Evolutionary conservation across 2,329 filamentous ascomycete genomes (phyloP).

Genomic region (Xylaria sp.): DNA sequence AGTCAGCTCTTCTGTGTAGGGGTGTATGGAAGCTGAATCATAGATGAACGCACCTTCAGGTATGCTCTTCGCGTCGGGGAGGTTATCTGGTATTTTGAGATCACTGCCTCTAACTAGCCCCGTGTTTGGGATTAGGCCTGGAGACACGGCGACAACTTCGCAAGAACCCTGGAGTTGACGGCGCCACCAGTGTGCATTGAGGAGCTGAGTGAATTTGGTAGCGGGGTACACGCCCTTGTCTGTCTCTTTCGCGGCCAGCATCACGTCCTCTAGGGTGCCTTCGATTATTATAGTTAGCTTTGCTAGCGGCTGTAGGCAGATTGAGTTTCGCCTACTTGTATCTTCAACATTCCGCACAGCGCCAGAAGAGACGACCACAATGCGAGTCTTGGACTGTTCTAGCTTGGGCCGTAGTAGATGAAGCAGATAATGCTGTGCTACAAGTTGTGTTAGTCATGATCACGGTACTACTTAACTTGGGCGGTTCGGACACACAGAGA

Average conservation of each 20-base stretch:
- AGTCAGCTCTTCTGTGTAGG: not conserved
- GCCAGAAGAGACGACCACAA: constrained; percentile 64
- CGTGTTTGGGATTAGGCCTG: constrained; percentile 63
- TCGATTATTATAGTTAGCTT: constrained; percentile 29
- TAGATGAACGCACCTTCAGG: constrained; percentile 54
- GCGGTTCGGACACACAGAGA: constrained; percentile 54
- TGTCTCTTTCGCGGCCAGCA: constrained; percentile 53
- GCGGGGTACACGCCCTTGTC: constrained; percentile 53
- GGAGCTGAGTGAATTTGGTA: constrained; percentile 63
- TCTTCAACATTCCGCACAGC: constrained; percentile 56
- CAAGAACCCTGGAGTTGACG: constrained; percentile 59
- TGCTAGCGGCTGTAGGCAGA: not conserved
- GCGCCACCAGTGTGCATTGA: constrained; percentile 67
- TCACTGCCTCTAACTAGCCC: constrained; percentile 53
- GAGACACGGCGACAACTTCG: constrained; percentile 64
- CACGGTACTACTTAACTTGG: not conserved
- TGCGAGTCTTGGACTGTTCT: constrained; percentile 57
- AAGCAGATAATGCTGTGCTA: constrained; percentile 65
- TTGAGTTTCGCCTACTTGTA: constrained; percentile 47
- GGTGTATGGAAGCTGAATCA: constrained; percentile 8
- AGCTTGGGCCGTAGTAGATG: constrained; percentile 63
- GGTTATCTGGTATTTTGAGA: constrained; percentile 47
- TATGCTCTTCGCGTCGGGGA: constrained; percentile 61
- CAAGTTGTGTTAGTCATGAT: constrained; percentile 19
- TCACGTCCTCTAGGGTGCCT: constrained; percentile 46